Conservation (phyloP, 2,329 filamentous ascomycete genomes). For the Calonectria crousiana region DNA sequence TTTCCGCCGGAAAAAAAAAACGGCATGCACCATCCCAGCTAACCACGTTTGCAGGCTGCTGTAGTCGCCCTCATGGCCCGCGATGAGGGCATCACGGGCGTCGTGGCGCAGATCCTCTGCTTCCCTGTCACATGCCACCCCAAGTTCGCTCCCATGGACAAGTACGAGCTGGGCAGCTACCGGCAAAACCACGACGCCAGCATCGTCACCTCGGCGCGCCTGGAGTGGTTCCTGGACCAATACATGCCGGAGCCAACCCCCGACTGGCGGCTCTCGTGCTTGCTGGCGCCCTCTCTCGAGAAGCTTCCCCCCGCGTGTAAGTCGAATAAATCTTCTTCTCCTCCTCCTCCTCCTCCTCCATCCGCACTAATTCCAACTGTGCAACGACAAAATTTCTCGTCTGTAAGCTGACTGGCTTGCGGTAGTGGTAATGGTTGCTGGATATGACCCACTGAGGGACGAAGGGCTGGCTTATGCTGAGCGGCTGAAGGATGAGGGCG, state of each 20-base stretch:
- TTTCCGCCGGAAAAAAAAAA: no score
- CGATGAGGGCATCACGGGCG: slow-evolving; percentile 47
- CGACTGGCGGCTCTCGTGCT: slow-evolving; percentile 46
- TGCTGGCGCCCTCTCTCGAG: slow-evolving; percentile 48
- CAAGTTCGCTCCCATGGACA: slow-evolving; percentile 47
- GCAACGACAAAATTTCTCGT: no score
- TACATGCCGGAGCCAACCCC: slow-evolving; percentile 45
- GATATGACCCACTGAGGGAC: slow-evolving; percentile 52
- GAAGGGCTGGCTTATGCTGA: slow-evolving; percentile 55
- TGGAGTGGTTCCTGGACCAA: slow-evolving; percentile 52
- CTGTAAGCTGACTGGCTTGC: slow-evolving; percentile 2
- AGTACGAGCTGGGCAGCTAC: slow-evolving; percentile 52
- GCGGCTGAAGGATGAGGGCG: slow-evolving; percentile 47
- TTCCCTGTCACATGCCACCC: slow-evolving; percentile 53
- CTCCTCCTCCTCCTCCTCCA: no score
- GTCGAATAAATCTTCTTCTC: slow-evolving; percentile 23
- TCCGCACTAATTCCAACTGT: neutral
- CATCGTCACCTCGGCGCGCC: slow-evolving; percentile 43
- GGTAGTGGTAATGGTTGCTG: slow-evolving; percentile 51
- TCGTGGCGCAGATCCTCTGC: slow-evolving; percentile 50
- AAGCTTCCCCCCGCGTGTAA: slow-evolving; percentile 50
- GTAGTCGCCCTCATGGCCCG: slow-evolving; percentile 47
- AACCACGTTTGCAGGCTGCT: slow-evolving; percentile 37
- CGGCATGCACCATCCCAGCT: neutral
- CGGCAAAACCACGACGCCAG: slow-evolving; percentile 48